Base-by-base conservation (phyloP, 2,329 filamentous ascomycete species). In the Arthrobotrys sinensis region DNA sequence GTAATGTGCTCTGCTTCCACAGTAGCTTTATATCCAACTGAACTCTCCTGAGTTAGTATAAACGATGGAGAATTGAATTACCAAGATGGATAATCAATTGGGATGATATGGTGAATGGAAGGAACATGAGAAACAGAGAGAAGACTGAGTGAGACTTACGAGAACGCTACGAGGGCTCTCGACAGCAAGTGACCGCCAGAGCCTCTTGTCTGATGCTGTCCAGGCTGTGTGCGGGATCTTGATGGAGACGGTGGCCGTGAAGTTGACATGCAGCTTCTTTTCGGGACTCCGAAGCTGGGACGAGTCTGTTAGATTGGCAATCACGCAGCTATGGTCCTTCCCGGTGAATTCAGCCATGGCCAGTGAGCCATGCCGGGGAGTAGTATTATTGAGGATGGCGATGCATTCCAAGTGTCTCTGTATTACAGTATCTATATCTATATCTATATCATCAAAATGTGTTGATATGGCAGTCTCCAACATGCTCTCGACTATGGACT, bases 251-350 rank as follows among this genome's bases (percentile, higher is more conserved):
- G 67, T 45, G 19, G 75, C 75, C 3, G 63, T 68, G 60, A 78
- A 78, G 34, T 78, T 28, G 66, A 72, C 34, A 34, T 57, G 67
- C n/a, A 78, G 67, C 53, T 78, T 66, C 3, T 55, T 63, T 32
- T 78, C 43, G 4, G 66, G 28, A 43, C 53, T 43, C 48, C 53
- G 66, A 38, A 77, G 65, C 57, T 46, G 65, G 48, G 65, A 28
- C 19, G 66, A 70, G 66, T 70, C 60, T 14, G 66, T 77, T 21
- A 55, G 32, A 19, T 53, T 38, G 5, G 40, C 19, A 14, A 70
- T 60, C 48, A 62, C 19, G 28, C 45, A 50, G 73, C 32, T 36
- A 11, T 52, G 72, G 21, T 52, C 40, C 19, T 14, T 48, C 38
- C 38, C 19, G 12, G 10, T 52, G n/a, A 8, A 19, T 21, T 53